Conservation (phyloP, 441 rosid species). For the Gossypium davidsonii region DNA sequence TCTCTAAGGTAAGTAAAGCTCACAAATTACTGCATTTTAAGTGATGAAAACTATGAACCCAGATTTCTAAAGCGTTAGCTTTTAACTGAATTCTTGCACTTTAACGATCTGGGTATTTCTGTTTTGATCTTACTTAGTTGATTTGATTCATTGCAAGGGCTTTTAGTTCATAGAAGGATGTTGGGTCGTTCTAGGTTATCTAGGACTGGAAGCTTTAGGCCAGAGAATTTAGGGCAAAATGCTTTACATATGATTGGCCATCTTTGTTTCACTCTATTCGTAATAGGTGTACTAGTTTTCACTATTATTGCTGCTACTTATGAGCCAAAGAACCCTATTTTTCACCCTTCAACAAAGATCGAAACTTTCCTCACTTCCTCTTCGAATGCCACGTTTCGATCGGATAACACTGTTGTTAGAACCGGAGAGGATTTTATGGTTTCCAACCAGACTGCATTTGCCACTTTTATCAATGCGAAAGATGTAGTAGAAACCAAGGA, state of each 20-base stretch:
- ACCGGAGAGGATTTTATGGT: slow-evolving; percentile 93
- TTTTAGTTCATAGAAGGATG: slow-evolving; percentile 37
- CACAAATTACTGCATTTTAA: background rate
- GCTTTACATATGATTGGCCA: slow-evolving; percentile 69
- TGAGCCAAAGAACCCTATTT: slow-evolving; percentile 87
- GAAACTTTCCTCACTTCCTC: slow-evolving; percentile 69
- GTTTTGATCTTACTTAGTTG: slow-evolving; percentile 5
- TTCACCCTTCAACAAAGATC: slow-evolving; percentile 77
- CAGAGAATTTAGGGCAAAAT: slow-evolving; percentile 78
- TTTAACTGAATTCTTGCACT: slow-evolving; percentile 3
- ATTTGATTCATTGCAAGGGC: slow-evolving; percentile 47
- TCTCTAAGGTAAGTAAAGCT: background rate
- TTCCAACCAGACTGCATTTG: slow-evolving; percentile 56
- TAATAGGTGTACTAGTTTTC: slow-evolving; percentile 80
- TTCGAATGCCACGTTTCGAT: slow-evolving; percentile 68
- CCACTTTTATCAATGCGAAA: slow-evolving; percentile 50
- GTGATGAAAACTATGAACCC: slow-evolving; percentile 5
- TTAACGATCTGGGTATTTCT: slow-evolving; percentile 19
- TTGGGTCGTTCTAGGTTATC: slow-evolving; percentile 43
- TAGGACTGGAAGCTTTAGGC: slow-evolving; percentile 64
- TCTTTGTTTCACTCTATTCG: slow-evolving; percentile 79
- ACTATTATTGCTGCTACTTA: slow-evolving; percentile 92
- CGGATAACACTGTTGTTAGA: slow-evolving; percentile 60
- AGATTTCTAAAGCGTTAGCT: slow-evolving; percentile 22
- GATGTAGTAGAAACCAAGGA: slow-evolving; percentile 41